Percentiles rank a stretch among this genome's conserved stretches.
phyloP scores from a whole-genome alignment of 176 grass and related monocot species.

The Zea mays region DNA sequence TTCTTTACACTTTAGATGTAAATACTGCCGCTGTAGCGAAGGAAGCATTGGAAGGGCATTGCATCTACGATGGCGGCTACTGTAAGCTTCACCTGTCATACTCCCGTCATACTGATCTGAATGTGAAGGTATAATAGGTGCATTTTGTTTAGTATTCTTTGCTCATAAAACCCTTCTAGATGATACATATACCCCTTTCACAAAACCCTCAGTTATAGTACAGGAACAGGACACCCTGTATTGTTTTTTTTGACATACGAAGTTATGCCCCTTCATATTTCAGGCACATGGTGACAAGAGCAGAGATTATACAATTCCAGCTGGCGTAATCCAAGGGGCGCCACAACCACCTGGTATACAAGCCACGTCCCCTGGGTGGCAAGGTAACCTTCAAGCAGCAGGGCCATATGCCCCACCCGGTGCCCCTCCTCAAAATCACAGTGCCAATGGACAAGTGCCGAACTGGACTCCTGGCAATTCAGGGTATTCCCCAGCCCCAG shows the following conservation, averaged over 20 bases:
- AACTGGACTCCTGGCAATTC: constrained; percentile 61
- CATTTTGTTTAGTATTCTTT: constrained; percentile 45
- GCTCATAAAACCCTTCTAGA: constrained; percentile 25
- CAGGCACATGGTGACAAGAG: constrained; percentile 96
- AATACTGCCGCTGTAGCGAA: constrained; percentile 77
- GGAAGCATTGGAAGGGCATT: constrained; percentile 93
- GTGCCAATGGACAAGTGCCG: constrained; percentile 26
- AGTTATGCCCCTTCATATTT: constrained; percentile 20
- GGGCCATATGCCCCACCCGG: constrained; percentile 48
- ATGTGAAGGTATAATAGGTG: constrained; percentile 92
- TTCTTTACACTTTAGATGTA: constrained; percentile 58
- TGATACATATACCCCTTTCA: background rate
- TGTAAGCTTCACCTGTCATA: constrained; percentile 99
- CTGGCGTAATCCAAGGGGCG: constrained; percentile 44
- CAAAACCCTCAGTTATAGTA: background rate
- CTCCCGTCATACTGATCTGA: constrained; percentile 99
- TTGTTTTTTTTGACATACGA: constrained; percentile 14
- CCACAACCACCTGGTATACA: constrained; percentile 47
- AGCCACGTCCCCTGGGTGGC: constrained; percentile 51
- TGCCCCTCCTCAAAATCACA: constrained; percentile 32
- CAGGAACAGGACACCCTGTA: background rate
- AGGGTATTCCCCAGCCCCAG: constrained; percentile 43
- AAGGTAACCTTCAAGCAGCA: constrained; percentile 49
- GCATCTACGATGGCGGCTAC: constrained; percentile 97
- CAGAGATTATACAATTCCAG: constrained; percentile 88